Conservation (phyloP, 2,329 filamentous ascomycete genomes). For the Huntiella moniliformis region DNA sequence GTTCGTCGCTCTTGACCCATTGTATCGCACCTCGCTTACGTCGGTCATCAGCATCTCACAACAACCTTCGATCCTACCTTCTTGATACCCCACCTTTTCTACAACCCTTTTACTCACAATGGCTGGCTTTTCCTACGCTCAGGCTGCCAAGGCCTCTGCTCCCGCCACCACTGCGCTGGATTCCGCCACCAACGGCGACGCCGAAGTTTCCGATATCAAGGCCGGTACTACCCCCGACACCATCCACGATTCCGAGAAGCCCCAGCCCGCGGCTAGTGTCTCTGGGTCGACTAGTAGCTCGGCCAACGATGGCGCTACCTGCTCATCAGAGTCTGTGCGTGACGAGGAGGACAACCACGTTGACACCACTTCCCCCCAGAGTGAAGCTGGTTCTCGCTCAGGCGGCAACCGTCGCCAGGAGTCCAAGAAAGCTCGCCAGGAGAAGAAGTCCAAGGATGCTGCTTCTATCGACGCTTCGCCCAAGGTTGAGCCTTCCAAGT, state of each 20-base stretch:
- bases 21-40: too few relatives aligned
- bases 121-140: conserved; percentile 74
- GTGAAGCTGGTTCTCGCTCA: conserved; percentile 17
- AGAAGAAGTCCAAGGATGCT: conserved; percentile 38
- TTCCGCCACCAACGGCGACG: conserved; percentile 3
- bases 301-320: conserved; percentile 15
- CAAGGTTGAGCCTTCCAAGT: conserved; percentile 39
- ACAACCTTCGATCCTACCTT: background rate
- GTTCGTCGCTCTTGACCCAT: too few relatives aligned
- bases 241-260: conserved; percentile 1
- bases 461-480: conserved; percentile 18
- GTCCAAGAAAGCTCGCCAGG: conserved; percentile 29
- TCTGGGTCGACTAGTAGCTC: conserved; percentile 12
- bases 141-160: conserved; percentile 60
- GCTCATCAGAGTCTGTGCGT: conserved; percentile 21
- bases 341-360: conserved; percentile 22
- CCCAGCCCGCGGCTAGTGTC: conserved; percentile 11
- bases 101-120: conserved; percentile 18
- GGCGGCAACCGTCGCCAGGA: conserved; percentile 14
- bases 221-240: background rate
- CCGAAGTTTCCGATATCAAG: conserved; percentile 8
- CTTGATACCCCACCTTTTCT: background rate
- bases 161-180: conserved; percentile 1
- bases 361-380: conserved; percentile 24
- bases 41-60: background rate